Evolutionary conservation across 164 flowering plant genomes (phyloP).

Genomic region (Nymphaea thermarum): DNA sequence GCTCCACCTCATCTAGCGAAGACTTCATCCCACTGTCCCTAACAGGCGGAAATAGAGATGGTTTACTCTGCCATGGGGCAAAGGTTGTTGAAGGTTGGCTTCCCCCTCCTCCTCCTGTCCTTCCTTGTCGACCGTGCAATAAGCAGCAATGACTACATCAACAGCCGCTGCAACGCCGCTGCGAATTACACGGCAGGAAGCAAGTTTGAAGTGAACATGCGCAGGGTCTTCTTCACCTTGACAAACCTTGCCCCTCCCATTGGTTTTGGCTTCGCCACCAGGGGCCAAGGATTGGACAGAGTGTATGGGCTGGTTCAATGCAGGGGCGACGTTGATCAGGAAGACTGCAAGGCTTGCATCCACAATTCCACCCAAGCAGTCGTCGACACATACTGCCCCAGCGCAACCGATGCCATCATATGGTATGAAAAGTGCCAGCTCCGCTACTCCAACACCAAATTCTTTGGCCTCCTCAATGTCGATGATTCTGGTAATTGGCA

Average conservation of each 20-base stretch:
- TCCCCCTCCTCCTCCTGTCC: too few species aligned
- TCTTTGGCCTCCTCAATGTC: background rate
- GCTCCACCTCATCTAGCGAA: too few species aligned
- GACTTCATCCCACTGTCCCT: too few species aligned
- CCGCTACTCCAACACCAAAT: slow-evolving; percentile 4
- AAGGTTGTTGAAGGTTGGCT: too few species aligned
- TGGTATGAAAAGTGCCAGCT: slow-evolving; percentile 10
- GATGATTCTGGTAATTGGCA: background rate
- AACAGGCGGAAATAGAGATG: too few species aligned
- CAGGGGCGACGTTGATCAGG: slow-evolving; percentile 3
- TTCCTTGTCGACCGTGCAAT: too few species aligned
- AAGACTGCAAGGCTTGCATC: slow-evolving; percentile 4
- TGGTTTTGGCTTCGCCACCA: background rate
- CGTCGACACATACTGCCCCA: background rate
- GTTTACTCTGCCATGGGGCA: too few species aligned
- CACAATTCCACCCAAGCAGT: background rate
- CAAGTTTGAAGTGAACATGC: background rate
- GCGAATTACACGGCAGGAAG: slow-evolving; percentile 1
- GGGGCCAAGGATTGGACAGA: background rate
- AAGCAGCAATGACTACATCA: background rate
- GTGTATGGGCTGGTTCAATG: slow-evolving; percentile 5
- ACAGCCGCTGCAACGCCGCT: background rate
- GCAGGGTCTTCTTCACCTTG: background rate
- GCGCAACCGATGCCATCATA: background rate
- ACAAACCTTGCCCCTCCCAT: background rate